Base-by-base conservation (phyloP, 108 stramenopile genomes). In the Conticribra weissflogii region DNA sequence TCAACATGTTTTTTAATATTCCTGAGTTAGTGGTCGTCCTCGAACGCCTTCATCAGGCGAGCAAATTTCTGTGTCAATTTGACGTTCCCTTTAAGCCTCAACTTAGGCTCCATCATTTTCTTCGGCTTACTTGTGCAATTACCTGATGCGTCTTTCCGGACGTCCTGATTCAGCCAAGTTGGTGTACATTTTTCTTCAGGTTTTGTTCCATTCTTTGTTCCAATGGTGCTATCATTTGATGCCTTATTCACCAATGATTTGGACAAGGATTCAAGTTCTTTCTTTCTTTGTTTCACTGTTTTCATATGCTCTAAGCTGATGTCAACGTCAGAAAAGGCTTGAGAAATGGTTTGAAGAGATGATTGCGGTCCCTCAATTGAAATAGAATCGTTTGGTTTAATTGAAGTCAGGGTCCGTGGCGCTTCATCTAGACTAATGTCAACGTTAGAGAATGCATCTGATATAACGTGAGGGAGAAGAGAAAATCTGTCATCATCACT, bases 41-140 rank as follows among this genome's bases (percentile, higher is more conserved):
- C 76, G 54, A 65, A 78, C 1, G 76, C 76, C 28, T 78, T 78
- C 2, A 78, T 62, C 41, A 78, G 45, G 32, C 50, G 63, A 0
- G 76, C 76, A 46, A 78, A 78, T 47, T 70, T 78, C 60, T 70
- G 63, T 28, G 76, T 56, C 27, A 77, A 67, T 41, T 57, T 65
- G 34, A 59, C 70, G 68, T 56, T 77, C 3, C 76, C 56, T 50
- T 77, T 77, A 41, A 77, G 28, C 24, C 76, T 77, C 76, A 45
- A 49, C 60, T 30, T 57, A 69, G 44, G 33, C 24, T 55, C 57
- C 68, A 21, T 69, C 63, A n/a, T 77, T 67, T n/a, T 48, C 49
- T 17, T 55, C 0, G 16, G 51, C 36, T 41, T 41, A 12, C 8
- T 34, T 24, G 36, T 29, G 21, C 14, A 22, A 53, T 59, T 16